Percentiles rank a stretch among this genome's conserved stretches.
Conservation (phyloP, 129 eudicot genomes). For the Lonicera japonica region DNA sequence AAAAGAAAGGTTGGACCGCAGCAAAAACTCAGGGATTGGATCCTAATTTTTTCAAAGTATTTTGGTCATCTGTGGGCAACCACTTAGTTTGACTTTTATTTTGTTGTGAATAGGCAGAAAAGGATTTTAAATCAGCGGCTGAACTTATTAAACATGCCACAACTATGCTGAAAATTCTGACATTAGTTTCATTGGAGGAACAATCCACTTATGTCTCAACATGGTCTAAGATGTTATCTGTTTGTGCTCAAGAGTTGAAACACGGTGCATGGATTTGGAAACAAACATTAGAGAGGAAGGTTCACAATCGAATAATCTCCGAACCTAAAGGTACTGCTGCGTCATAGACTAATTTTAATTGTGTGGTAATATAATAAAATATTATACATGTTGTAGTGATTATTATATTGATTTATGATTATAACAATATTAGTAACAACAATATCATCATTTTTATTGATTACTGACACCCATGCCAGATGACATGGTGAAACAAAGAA, state of each 20-base stretch:
- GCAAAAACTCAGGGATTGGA: no score
- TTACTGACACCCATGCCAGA: no score
- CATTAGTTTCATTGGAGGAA: conserved; percentile 46
- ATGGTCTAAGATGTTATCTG: conserved; percentile 69
- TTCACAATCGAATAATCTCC: conserved; percentile 37
- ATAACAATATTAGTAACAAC: no score
- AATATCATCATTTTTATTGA: no score
- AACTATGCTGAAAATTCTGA: conserved; percentile 44
- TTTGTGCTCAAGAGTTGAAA: conserved; percentile 69
- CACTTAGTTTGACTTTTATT: conserved; percentile 12
- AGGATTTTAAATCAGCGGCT: conserved; percentile 47
- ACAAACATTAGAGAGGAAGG: conserved; percentile 46
- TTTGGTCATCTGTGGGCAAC: background rate
- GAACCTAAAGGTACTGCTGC: conserved; percentile 57
- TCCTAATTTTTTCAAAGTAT: background rate
- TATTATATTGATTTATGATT: no score
- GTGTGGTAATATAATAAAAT: no score
- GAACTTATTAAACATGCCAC: conserved; percentile 59
- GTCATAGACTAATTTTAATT: background rate
- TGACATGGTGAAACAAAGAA: no score
- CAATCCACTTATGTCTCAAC: conserved; percentile 40
- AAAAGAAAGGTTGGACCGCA: no score
- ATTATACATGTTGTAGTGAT: background rate
- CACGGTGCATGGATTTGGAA: conserved; percentile 64
- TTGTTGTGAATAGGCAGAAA: conserved; percentile 49